Evolutionary conservation across 73 alveolate species (phyloP).

Genomic region (Paramecium sonneborni): DNA sequence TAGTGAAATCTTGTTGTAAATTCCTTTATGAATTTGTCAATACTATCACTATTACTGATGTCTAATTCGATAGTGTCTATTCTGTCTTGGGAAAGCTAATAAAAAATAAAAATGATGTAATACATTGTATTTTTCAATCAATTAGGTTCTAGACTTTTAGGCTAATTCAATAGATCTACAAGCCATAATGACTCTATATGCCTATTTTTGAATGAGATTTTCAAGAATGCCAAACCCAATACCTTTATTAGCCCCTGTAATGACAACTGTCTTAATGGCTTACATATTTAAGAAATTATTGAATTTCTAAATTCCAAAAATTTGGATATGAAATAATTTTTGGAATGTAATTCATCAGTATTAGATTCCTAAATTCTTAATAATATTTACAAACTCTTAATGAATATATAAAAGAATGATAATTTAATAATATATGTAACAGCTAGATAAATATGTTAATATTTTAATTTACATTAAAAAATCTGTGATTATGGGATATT

Average conservation of each 20-base stretch:
- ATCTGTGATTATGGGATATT: background rate
- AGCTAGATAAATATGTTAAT: background rate
- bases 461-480: background rate
- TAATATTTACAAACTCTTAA: background rate
- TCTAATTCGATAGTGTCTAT: constrained; percentile 70
- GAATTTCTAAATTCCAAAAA: background rate
- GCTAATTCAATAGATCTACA: constrained; percentile 75
- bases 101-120: background rate
- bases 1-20: constrained; percentile 48
- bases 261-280: constrained; percentile 65
- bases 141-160: constrained; percentile 20
- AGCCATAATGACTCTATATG: constrained; percentile 71
- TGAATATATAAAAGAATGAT: background rate
- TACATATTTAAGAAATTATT: background rate
- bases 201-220: constrained; percentile 65
- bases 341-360: background rate
- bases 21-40: constrained; percentile 63
- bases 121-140: constrained; percentile 43
- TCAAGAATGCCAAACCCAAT: constrained; percentile 77
- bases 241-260: constrained; percentile 82
- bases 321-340: background rate
- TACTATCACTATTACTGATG: constrained; percentile 63
- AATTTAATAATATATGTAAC: background rate
- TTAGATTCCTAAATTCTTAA: background rate
- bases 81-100: constrained; percentile 69